Evolutionary conservation across 768 basidiomycete genomes (phyloP).

Genomic region (Hygrophorus russula): DNA sequence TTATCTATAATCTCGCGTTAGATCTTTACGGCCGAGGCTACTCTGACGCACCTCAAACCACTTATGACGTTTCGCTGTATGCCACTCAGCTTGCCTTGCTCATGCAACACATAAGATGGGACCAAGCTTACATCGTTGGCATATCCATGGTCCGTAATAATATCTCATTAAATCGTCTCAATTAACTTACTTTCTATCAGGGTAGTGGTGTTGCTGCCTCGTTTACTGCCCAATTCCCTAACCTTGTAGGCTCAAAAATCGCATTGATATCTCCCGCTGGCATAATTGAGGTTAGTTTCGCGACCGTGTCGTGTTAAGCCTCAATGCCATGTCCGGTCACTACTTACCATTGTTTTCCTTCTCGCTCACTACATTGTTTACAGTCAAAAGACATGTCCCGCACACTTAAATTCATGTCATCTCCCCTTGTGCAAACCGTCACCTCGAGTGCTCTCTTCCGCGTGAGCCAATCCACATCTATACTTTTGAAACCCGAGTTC

Average conservation of each 20-base stretch:
- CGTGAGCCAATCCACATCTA: conserved; percentile 30
- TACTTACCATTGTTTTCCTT: conserved; percentile 3
- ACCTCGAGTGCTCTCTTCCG: conserved; percentile 52
- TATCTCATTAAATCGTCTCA: not conserved
- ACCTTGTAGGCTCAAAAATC: conserved; percentile 54
- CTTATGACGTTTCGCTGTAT: conserved; percentile 54
- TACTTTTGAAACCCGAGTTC: conserved; percentile 1
- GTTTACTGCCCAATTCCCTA: conserved; percentile 61
- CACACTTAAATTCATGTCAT: conserved; percentile 70
- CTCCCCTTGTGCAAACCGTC: conserved; percentile 58
- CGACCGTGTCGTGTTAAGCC: not conserved
- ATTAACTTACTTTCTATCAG: conserved; percentile 20
- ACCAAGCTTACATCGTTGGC: conserved; percentile 51
- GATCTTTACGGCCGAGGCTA: conserved; percentile 80
- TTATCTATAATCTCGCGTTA: conserved; percentile 15
- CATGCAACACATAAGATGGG: conserved; percentile 70
- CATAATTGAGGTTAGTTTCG: conserved; percentile 43
- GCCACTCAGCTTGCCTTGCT: conserved; percentile 74
- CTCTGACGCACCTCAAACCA: conserved; percentile 65
- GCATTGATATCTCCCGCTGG: conserved; percentile 62
- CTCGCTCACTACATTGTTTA: not conserved
- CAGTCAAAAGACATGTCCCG: conserved; percentile 58
- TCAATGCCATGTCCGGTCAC: too few species aligned
- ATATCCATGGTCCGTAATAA: conserved; percentile 56
- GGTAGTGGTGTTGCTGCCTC: conserved; percentile 67